Percentiles rank a stretch among this genome's conserved stretches.
These are phyloP conservation scores for Chlamydomonas urium DNA, from an alignment of 139 green algal genomes.

Conservation along the genomic window DNA sequence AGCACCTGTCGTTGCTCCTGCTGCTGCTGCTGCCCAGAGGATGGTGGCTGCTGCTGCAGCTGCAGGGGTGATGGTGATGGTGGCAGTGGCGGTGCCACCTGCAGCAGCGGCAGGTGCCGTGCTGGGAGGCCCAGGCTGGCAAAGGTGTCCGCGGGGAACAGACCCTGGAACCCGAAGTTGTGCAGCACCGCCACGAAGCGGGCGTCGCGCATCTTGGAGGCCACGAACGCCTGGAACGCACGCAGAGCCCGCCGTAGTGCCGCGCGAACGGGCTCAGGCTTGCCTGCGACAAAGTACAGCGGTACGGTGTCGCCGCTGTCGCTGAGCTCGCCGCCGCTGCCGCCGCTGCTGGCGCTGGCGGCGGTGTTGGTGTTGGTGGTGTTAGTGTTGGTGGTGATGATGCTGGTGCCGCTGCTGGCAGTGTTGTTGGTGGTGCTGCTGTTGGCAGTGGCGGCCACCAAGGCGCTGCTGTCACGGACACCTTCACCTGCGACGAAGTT, in stretches of 20 bases:
- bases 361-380: background rate
- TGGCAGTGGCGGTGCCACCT: no score
- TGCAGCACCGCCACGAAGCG: slow-evolving; percentile 48
- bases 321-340: background rate
- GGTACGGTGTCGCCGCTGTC: no score
- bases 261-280: no score
- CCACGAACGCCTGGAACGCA: slow-evolving; percentile 28
- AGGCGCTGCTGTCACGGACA: no score
- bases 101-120: slow-evolving; percentile 14
- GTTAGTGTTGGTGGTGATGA: background rate
- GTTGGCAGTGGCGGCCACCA: no score
- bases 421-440: no score
- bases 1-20: slow-evolving; percentile 5
- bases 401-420: no score
- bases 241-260: slow-evolving; percentile 5
- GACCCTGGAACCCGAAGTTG: slow-evolving; percentile 49
- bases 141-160: slow-evolving; percentile 30
- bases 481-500: no score
- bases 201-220: slow-evolving; percentile 18
- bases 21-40: slow-evolving; percentile 22
- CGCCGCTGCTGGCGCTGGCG: background rate
- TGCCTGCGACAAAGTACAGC: no score
- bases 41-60: slow-evolving; percentile 9
- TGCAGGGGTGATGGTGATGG: background rate
- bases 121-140: slow-evolving; percentile 30